Conservation (phyloP, 163 green algal species). For the Chlamydomonas reinhardtii region DNA sequence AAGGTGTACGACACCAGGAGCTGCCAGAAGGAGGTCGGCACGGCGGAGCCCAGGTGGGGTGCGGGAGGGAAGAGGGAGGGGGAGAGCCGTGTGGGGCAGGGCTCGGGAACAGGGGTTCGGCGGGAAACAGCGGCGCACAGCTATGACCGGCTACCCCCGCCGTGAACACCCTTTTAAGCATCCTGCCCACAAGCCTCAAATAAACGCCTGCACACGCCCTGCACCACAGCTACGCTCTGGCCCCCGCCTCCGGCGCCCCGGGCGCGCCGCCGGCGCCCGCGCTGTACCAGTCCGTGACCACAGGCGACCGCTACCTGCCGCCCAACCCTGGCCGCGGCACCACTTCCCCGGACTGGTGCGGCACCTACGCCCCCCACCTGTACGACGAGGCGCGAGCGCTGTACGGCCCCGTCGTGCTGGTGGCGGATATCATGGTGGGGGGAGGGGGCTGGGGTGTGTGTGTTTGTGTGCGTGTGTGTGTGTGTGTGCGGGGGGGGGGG, state of each 20-base stretch:
- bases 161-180: too few species aligned
- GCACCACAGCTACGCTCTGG: background rate
- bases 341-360: background rate
- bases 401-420: constrained; percentile 26
- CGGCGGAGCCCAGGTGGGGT: background rate
- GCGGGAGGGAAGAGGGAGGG: too few species aligned
- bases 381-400: constrained; percentile 24
- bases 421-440: constrained; percentile 27
- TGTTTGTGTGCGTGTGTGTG: too few species aligned
- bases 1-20: constrained; percentile 25
- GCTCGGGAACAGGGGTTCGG: too few species aligned
- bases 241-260: too few species aligned
- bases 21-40: background rate
- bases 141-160: too few species aligned
- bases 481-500: too few species aligned
- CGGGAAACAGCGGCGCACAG: too few species aligned
- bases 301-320: background rate
- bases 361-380: background rate
- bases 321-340: constrained; percentile 1
- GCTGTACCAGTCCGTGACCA: background rate
- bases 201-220: too few species aligned
- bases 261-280: too few species aligned
- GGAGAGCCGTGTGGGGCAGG: background rate
- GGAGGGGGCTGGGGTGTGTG: too few species aligned
- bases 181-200: too few species aligned